Evolutionary conservation across 768 basidiomycete species (phyloP).

Genomic region (Auriscalpium microsporum): DNA sequence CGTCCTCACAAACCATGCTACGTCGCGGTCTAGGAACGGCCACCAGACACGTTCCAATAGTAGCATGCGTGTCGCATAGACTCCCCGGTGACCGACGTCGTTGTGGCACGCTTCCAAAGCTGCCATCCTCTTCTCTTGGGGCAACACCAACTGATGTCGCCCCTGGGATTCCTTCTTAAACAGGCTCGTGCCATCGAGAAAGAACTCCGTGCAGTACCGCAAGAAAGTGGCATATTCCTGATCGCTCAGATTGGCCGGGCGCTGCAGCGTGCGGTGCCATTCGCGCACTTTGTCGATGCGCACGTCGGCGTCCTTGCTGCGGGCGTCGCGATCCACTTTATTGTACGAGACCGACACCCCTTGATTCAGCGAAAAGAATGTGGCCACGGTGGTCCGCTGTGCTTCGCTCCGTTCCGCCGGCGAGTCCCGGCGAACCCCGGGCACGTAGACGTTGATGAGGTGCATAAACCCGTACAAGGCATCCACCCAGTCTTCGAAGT

Average conservation of each 20-base stretch:
- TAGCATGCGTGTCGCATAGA: background rate
- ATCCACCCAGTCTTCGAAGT: background rate
- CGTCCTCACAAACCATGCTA: slow-evolving; percentile 16
- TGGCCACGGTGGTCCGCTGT: too few relatives aligned
- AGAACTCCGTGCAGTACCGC: too few relatives aligned
- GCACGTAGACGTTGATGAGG: background rate
- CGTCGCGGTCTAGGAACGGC: slow-evolving; percentile 16
- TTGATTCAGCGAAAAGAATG: too few relatives aligned
- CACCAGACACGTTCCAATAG: slow-evolving; percentile 19
- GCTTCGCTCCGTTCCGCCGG: background rate
- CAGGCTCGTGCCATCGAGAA: background rate
- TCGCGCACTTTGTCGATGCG: too few relatives aligned
- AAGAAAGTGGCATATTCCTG: too few relatives aligned
- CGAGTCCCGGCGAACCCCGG: background rate
- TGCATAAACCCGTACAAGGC: background rate
- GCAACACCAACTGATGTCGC: slow-evolving; percentile 14
- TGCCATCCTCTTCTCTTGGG: background rate
- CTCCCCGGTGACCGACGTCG: slow-evolving; percentile 14
- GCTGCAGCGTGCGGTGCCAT: too few relatives aligned
- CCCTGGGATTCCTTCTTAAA: slow-evolving; percentile 11
- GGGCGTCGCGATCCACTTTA: too few relatives aligned
- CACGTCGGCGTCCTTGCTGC: too few relatives aligned
- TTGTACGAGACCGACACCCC: too few relatives aligned
- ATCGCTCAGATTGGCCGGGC: too few relatives aligned
- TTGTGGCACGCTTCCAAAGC: slow-evolving; percentile 14